Conservation (phyloP, 2,329 filamentous ascomycete genomes). For the Periconia macrospinosa region DNA sequence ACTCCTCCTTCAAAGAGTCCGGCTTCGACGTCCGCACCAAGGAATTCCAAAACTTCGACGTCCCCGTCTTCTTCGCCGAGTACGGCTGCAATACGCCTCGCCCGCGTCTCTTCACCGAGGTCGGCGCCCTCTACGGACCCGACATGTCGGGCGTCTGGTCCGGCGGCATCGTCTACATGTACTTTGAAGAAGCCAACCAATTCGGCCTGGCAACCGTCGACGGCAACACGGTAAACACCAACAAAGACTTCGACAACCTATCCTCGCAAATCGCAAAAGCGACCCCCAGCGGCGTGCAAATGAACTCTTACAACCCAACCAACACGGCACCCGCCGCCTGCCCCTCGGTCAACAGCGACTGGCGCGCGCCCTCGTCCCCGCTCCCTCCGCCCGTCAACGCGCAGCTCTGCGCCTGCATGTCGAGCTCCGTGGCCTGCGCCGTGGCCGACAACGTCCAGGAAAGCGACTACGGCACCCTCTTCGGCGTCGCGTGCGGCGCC, state of each 20-base stretch:
- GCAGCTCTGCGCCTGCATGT: slow-evolving; percentile 84
- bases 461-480: slow-evolving; percentile 67
- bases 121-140: slow-evolving; percentile 74
- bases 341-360: slow-evolving; percentile 65
- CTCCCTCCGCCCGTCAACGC: slow-evolving; percentile 84
- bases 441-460: slow-evolving; percentile 59
- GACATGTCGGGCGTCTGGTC: slow-evolving; percentile 88
- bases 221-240: slow-evolving; percentile 62
- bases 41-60: slow-evolving; percentile 86
- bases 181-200: slow-evolving; percentile 87
- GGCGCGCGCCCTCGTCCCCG: slow-evolving; percentile 66
- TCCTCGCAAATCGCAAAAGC: slow-evolving; percentile 67
- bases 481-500: slow-evolving; percentile 71
- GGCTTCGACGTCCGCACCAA: slow-evolving; percentile 81
- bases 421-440: slow-evolving; percentile 70
- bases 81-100: slow-evolving; percentile 86
- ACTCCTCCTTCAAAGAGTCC: slow-evolving; percentile 74
- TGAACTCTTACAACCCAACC: slow-evolving; percentile 69
- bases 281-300: slow-evolving; percentile 66
- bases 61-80: slow-evolving; percentile 97
- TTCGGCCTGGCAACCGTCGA: slow-evolving; percentile 75
- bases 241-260: slow-evolving; percentile 64
- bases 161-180: slow-evolving; percentile 99
- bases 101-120: slow-evolving; percentile 82
- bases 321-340: slow-evolving; percentile 71